phyloP scores from a whole-genome alignment of 768 basidiomycete species.

The Collybia mongolica region DNA sequence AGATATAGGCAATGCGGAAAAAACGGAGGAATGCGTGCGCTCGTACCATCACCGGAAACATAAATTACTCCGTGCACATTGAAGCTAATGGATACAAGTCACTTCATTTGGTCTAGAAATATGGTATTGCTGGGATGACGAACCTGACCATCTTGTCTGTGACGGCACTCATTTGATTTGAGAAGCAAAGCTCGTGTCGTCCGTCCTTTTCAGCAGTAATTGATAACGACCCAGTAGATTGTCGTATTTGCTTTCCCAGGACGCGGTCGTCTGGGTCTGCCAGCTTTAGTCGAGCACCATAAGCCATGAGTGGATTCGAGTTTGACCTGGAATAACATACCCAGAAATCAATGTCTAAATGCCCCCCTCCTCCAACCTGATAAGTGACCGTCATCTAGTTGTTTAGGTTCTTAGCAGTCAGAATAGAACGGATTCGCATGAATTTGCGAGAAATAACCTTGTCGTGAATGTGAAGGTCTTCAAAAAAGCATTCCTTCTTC shows the following conservation, averaged over 20 bases:
- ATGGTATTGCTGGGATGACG: constrained; percentile 16
- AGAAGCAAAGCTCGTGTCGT: constrained; percentile 94
- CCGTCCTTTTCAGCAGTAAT: constrained; percentile 89
- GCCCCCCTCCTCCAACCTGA: constrained; percentile 96
- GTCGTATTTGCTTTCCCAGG: constrained; percentile 78
- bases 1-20: not conserved
- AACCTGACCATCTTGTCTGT: constrained; percentile 95
- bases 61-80: constrained; percentile 98
- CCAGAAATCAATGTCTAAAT: constrained; percentile 98
- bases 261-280: constrained; percentile 68
- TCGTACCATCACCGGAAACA: constrained; percentile 82
- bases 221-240: constrained; percentile 86
- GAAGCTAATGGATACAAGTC: constrained; percentile 55
- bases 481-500: constrained; percentile 94
- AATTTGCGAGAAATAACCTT: constrained; percentile 48
- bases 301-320: constrained; percentile 4
- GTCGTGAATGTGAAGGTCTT: constrained; percentile 89
- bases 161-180: constrained; percentile 97
- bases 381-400: constrained; percentile 99
- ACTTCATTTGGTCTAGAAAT: constrained; percentile 3
- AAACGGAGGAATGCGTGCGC: not conserved
- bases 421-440: not conserved
- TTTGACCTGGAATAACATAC: constrained; percentile 36
- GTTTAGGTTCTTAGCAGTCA: not conserved
- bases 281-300: constrained; percentile 47